phyloP scores from a whole-genome alignment of 2,329 filamentous ascomycete genomes.

The Emmonsiellopsis sp. region DNA sequence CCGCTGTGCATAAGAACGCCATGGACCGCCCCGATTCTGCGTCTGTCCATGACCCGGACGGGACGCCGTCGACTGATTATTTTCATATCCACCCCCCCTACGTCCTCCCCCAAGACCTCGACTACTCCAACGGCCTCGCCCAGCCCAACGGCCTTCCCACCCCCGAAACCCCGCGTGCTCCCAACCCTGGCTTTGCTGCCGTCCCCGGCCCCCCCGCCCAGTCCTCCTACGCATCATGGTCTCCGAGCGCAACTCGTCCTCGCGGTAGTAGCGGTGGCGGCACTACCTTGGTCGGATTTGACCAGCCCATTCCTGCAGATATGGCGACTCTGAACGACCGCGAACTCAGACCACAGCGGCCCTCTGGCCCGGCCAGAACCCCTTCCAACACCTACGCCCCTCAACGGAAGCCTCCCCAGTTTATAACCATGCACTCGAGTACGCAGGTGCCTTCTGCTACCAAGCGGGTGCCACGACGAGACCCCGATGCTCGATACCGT shows the following conservation, averaged over 20 bases:
- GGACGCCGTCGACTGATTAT: slow-evolving; percentile 35
- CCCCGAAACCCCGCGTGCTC: not conserved
- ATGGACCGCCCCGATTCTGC: slow-evolving; percentile 36
- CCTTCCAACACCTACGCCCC: slow-evolving; percentile 72
- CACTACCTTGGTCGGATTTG: slow-evolving; percentile 30
- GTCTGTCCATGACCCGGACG: slow-evolving; percentile 31
- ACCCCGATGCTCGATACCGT: slow-evolving; percentile 64
- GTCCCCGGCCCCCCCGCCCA: slow-evolving; percentile 15
- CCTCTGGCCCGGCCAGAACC: slow-evolving; percentile 60
- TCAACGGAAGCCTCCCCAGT: slow-evolving; percentile 46
- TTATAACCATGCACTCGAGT: slow-evolving; percentile 37
- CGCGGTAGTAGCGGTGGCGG: slow-evolving; percentile 36
- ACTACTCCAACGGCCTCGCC: not conserved
- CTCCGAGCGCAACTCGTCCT: slow-evolving; percentile 27
- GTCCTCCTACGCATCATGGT: slow-evolving; percentile 25
- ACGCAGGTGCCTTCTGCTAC: slow-evolving; percentile 50
- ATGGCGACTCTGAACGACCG: slow-evolving; percentile 20
- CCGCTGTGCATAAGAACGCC: slow-evolving; percentile 12
- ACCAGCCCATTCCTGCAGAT: slow-evolving; percentile 22
- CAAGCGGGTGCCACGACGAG: slow-evolving; percentile 46
- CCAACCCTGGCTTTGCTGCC: slow-evolving; percentile 22
- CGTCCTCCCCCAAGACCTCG: slow-evolving; percentile 17
- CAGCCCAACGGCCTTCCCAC: not conserved
- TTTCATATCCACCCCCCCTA: slow-evolving; percentile 25
- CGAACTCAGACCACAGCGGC: slow-evolving; percentile 52